phyloP scores from a whole-genome alignment of 495 filamentous ascomycete species.

The Cenococcum geophilum region DNA sequence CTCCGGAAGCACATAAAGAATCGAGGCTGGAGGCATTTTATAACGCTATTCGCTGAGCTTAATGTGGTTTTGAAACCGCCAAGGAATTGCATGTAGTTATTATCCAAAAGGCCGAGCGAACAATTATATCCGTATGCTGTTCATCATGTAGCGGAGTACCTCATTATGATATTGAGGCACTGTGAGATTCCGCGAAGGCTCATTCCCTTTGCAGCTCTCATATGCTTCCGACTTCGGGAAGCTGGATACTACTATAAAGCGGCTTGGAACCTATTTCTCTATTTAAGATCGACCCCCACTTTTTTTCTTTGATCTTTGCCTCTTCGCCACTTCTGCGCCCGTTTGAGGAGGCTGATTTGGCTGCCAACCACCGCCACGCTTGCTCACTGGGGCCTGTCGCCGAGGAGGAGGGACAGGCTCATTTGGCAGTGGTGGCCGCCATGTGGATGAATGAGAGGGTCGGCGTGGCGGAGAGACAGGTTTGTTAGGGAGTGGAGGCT shows the following conservation, averaged over 20 bases:
- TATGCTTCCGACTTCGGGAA: too few relatives aligned
- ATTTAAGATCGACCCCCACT: neutral
- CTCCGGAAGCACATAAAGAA: neutral
- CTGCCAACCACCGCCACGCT: neutral
- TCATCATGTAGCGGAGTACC: too few relatives aligned
- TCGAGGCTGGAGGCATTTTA: neutral
- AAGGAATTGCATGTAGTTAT: too few relatives aligned
- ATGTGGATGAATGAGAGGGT: neutral
- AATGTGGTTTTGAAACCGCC: too few relatives aligned
- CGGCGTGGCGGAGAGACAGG: neutral
- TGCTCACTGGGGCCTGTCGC: neutral
- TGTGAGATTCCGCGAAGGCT: too few relatives aligned
- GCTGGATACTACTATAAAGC: too few relatives aligned
- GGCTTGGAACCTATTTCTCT: too few relatives aligned
- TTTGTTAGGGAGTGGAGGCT: neutral
- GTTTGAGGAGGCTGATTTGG: neutral
- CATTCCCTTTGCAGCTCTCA: too few relatives aligned
- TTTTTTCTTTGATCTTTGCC: neutral
- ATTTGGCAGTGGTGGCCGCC: neutral
- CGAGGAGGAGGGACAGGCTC: neutral
- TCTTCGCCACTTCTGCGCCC: neutral
- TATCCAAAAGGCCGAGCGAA: too few relatives aligned
- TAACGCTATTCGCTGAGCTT: too few relatives aligned
- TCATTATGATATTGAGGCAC: too few relatives aligned
- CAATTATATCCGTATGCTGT: too few relatives aligned